Evolutionary conservation across 352 stramenopile genomes (phyloP), one percentile per base, ranked within the genome.

Genomic region (Globisporangium recalcitrans): DNA sequence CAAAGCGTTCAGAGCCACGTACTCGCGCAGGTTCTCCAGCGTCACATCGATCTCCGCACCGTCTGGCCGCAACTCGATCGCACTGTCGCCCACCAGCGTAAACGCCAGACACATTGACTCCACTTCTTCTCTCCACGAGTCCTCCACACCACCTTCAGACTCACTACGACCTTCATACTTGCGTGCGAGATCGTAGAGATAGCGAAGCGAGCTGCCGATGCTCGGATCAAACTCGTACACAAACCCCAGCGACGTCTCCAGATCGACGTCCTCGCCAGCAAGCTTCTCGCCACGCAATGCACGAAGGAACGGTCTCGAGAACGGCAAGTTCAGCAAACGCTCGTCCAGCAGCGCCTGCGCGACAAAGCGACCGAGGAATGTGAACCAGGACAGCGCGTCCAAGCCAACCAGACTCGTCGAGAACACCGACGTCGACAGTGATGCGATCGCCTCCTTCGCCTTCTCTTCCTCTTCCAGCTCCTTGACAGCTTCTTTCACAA

Each of bases 331-430:
- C 29, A 97, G 58, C 56, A 96, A 60, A 4, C 88, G 80, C 22
- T 93, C 84, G 70, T 97, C 88, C 29, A 95, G 71, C 8, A 96
- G 69, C 1, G 88, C 83, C 65, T 92, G 83, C 0, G 73, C 79
- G 1, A 92, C 72, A 53, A 92, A 87, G 1, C 70, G 75, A 4
- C 83, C 83, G 16, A 92, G 64, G 40, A 92, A 92, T n/a, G 71
- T 74, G 63, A 90, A 92, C 75, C 75, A 90, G 27, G 69, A 56
- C 11, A 87, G 36, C 26, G 77, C 72, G 26, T 74, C 60, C 8
- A 52, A 36, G 1, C 34, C 46, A 16, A 55, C 48, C 34, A 63
- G 31, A n/a, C 46, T 61, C 34, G 54, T 49, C 24, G 49, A 34
- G n/a, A 59, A 57, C 10, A 59, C 26, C 11, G 49, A 32, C 26